phyloP scores from a whole-genome alignment of 2,329 filamentous ascomycete genomes.

The Xylariaceae sp. region DNA sequence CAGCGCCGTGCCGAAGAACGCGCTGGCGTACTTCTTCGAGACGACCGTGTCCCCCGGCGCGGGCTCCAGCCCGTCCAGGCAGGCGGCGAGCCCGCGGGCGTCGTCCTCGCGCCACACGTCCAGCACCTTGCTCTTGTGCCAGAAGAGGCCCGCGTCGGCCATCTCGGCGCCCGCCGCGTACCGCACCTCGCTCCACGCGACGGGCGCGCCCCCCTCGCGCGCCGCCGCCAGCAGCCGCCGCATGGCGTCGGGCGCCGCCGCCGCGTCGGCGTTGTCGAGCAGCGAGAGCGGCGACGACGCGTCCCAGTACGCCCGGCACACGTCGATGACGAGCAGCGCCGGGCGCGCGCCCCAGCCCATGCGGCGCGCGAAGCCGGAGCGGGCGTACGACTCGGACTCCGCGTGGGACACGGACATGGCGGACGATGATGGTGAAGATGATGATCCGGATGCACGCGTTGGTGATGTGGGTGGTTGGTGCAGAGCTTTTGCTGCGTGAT shows the following conservation, averaged over 20 bases:
- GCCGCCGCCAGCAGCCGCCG: constrained; percentile 31
- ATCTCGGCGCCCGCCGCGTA: constrained; percentile 36
- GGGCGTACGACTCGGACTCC: no score
- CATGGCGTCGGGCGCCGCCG: constrained; percentile 29
- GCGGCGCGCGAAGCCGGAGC: constrained; percentile 29
- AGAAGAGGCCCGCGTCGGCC: constrained; percentile 38
- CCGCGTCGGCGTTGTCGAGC: constrained; percentile 27
- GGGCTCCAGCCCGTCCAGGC: constrained; percentile 31
- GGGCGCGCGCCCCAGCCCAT: constrained; percentile 37
- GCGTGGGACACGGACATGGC: no score
- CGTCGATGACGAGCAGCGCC: constrained; percentile 37
- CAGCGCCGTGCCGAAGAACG: constrained; percentile 38
- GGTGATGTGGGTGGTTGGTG: no score
- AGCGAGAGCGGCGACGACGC: constrained; percentile 32
- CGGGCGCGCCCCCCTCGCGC: constrained; percentile 26
- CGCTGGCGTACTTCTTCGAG: constrained; percentile 35
- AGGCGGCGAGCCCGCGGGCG: constrained; percentile 29
- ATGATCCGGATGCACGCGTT: no score
- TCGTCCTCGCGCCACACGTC: constrained; percentile 34
- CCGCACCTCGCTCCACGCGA: no score
- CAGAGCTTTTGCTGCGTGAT: no score
- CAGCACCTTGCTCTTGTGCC: constrained; percentile 33
- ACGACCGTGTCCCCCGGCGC: constrained; percentile 24
- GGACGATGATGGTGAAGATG: no score
- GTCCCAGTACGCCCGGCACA: constrained; percentile 40